Conservation (phyloP, 768 basidiomycete species). For the Agrocybe pediades region DNA sequence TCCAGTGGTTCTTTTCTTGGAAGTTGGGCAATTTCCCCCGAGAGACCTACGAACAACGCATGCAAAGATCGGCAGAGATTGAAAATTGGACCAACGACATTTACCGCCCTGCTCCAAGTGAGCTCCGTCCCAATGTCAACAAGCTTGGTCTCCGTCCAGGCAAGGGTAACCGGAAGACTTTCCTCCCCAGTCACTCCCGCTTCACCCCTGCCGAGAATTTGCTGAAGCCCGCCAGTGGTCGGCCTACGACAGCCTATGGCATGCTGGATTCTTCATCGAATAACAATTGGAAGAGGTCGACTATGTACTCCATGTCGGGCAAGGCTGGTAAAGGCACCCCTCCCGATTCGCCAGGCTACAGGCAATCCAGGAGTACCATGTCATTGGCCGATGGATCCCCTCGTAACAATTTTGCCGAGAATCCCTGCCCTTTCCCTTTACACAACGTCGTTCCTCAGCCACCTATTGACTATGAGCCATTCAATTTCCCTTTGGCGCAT, state of each 20-base stretch:
- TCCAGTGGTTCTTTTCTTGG: slow-evolving; percentile 98
- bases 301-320: slow-evolving; percentile 49
- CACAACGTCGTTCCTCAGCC: slow-evolving; percentile 92
- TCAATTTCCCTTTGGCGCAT: slow-evolving; percentile 93
- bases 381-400: slow-evolving; percentile 61
- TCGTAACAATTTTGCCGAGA: slow-evolving; percentile 56
- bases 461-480: slow-evolving; percentile 87
- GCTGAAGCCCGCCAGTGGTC: slow-evolving; percentile 48
- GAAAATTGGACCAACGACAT: slow-evolving; percentile 98
- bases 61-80: slow-evolving; percentile 87
- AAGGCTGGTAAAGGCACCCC: slow-evolving; percentile 58
- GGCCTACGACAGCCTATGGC: slow-evolving; percentile 68
- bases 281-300: slow-evolving; percentile 58
- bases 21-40: slow-evolving; percentile 89
- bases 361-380: slow-evolving; percentile 80
- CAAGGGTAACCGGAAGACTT: slow-evolving; percentile 57
- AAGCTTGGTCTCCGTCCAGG: slow-evolving; percentile 59
- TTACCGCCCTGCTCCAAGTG: slow-evolving; percentile 87
- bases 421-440: slow-evolving; percentile 91
- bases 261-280: slow-evolving; percentile 56
- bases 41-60: slow-evolving; percentile 91
- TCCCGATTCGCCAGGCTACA: slow-evolving; percentile 70
- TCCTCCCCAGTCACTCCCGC: slow-evolving; percentile 69
- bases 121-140: slow-evolving; percentile 86
- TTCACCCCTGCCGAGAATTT: slow-evolving; percentile 75